Percentiles rank a stretch among this genome's conserved stretches.
These are phyloP conservation scores for Mixia osmundae DNA, from an alignment of 1,284 basidiomycete species.

Conservation along the genomic window DNA sequence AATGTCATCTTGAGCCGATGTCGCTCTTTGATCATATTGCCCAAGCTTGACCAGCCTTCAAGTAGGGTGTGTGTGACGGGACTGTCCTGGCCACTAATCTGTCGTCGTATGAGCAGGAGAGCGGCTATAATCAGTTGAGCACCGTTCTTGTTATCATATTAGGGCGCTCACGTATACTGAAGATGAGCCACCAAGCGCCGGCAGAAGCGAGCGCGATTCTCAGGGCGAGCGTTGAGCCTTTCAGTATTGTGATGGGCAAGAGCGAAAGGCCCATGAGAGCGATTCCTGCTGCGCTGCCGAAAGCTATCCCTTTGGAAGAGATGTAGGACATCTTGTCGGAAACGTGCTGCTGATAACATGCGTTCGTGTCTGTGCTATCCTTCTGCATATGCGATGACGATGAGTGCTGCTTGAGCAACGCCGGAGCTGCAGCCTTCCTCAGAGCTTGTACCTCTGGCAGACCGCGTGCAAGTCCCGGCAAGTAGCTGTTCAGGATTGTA, in stretches of 20 bases:
- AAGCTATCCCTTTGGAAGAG: slow-evolving; percentile 54
- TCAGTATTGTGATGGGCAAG: slow-evolving; percentile 38
- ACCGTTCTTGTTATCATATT: slow-evolving; percentile 4
- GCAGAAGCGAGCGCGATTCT: slow-evolving; percentile 9
- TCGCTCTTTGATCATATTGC: slow-evolving; percentile 9
- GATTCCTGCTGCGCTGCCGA: slow-evolving; percentile 53
- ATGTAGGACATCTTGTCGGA: slow-evolving; percentile 36
- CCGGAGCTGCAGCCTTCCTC: not conserved
- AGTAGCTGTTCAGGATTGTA: slow-evolving; percentile 72
- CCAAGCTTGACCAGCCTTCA: slow-evolving; percentile 10
- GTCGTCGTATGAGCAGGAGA: slow-evolving; percentile 1
- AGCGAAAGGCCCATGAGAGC: slow-evolving; percentile 42
- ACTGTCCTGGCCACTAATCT: slow-evolving; percentile 1
- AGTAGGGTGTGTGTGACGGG: not conserved
- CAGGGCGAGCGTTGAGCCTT: slow-evolving; percentile 7
- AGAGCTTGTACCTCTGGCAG: too few species aligned
- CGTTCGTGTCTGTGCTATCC: not conserved
- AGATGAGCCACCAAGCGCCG: slow-evolving; percentile 10
- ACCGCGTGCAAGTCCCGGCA: slow-evolving; percentile 42
- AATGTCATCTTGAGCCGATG: slow-evolving; percentile 32
- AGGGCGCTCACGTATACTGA: slow-evolving; percentile 9
- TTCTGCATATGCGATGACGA: not conserved
- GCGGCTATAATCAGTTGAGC: not conserved
- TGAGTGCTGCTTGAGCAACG: not conserved
- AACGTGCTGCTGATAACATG: too few species aligned